phyloP scores from a whole-genome alignment of 2,329 filamentous ascomycete genomes.

The Byssochlamys sp. region DNA sequence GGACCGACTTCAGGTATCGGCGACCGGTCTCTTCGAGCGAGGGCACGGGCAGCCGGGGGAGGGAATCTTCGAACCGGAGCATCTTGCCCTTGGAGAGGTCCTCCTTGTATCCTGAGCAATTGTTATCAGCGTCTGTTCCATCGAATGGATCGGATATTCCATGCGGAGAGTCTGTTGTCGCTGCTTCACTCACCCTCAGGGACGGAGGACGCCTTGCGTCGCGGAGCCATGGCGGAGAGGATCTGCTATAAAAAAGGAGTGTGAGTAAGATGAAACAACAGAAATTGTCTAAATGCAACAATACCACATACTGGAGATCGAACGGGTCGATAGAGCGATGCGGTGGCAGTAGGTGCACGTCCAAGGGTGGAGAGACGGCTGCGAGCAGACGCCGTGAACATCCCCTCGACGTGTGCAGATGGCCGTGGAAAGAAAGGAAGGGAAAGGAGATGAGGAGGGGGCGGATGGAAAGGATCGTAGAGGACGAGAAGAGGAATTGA shows the following conservation, averaged over 20 bases:
- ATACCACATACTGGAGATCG: constrained; percentile 23
- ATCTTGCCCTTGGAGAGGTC: constrained; percentile 54
- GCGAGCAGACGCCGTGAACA: constrained; percentile 36
- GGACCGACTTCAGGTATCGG: constrained; percentile 58
- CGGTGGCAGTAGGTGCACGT: constrained; percentile 28
- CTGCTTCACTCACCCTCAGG: constrained; percentile 34
- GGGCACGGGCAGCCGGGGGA: constrained; percentile 54
- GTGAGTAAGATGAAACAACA: constrained; percentile 1
- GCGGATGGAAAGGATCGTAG: constrained; percentile 3
- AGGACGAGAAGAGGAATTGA: constrained; percentile 4
- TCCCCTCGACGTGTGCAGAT: constrained; percentile 20
- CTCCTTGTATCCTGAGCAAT: constrained; percentile 51
- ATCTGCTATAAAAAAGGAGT: constrained; percentile 16
- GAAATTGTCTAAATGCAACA: background rate
- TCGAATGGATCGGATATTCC: background rate
- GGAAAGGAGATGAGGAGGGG: background rate
- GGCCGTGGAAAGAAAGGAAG: background rate
- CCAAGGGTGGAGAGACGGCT: constrained; percentile 33
- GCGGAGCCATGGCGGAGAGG: constrained; percentile 30
- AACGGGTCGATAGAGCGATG: constrained; percentile 19
- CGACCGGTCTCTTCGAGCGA: constrained; percentile 55
- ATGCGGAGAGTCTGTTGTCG: constrained; percentile 1
- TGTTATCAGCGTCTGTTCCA: background rate
- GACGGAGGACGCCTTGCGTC: constrained; percentile 36
- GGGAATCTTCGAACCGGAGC: constrained; percentile 58